Evolutionary conservation across 768 basidiomycete genomes (phyloP).

Genomic region (Mycena kentingensis): DNA sequence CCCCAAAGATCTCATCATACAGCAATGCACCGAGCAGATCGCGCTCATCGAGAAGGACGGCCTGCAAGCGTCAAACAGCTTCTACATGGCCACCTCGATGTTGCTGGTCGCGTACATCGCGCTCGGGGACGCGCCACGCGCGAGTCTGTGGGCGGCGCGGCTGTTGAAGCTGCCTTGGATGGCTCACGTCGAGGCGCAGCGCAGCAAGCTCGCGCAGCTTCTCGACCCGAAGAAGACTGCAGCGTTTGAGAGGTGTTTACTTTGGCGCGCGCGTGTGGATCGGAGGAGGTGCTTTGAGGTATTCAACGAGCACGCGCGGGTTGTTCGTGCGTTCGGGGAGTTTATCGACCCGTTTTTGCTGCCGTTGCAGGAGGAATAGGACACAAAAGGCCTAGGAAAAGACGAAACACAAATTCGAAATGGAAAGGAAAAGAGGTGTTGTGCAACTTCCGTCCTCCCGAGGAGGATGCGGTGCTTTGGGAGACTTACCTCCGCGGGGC

Average conservation of each 20-base stretch:
- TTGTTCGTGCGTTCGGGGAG: background rate
- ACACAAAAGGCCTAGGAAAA: too few relatives aligned
- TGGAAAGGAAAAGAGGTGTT: too few relatives aligned
- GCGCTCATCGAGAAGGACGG: background rate
- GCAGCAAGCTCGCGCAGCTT: background rate
- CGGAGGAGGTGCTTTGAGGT: background rate
- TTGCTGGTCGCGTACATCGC: background rate
- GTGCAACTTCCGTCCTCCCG: too few relatives aligned
- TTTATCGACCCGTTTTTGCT: background rate
- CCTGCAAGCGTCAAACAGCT: background rate
- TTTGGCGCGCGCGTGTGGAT: background rate
- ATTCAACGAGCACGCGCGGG: background rate
- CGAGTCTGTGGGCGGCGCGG: background rate
- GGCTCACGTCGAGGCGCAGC: background rate
- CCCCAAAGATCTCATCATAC: background rate
- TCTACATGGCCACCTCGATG: background rate
- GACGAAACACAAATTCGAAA: too few relatives aligned
- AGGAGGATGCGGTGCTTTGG: too few relatives aligned
- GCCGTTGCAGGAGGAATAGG: too few relatives aligned
- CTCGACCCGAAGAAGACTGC: background rate
- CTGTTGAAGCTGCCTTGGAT: background rate
- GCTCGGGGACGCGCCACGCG: background rate
- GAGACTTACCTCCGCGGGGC: too few relatives aligned
- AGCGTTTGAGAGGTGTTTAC: background rate
- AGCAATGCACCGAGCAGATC: background rate